Evolutionary conservation across 1,284 basidiomycete species (phyloP).

Genomic region (Trichosporon asahii): DNA sequence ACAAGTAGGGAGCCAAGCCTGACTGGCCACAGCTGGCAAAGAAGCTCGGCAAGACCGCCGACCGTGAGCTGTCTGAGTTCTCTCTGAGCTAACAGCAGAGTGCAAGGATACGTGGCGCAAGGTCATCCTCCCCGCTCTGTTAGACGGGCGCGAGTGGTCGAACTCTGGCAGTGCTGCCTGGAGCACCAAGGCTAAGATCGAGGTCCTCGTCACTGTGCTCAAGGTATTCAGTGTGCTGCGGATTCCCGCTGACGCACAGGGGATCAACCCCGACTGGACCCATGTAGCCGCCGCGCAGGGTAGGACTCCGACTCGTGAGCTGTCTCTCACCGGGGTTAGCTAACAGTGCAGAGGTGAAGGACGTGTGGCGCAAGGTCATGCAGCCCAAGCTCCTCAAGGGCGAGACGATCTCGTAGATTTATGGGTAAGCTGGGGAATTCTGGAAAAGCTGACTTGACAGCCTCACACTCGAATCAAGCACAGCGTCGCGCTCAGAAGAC

Average conservation of each 20-base stretch:
- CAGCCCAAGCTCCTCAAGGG: slow-evolving; percentile 33
- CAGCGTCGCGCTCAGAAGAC: no score
- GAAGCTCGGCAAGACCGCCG: not conserved
- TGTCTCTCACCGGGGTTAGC: not conserved
- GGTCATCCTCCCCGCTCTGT: slow-evolving; percentile 27
- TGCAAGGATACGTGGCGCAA: slow-evolving; percentile 42
- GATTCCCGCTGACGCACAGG: not conserved
- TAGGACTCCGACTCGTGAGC: slow-evolving; percentile 29
- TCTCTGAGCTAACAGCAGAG: slow-evolving; percentile 23
- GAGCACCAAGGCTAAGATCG: slow-evolving; percentile 11
- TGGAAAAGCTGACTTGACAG: not conserved
- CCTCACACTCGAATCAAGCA: no score
- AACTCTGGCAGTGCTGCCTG: slow-evolving; percentile 20
- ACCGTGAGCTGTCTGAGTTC: not conserved
- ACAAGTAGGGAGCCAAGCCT: not conserved
- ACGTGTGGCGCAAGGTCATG: slow-evolving; percentile 41
- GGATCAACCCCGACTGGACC: slow-evolving; percentile 25
- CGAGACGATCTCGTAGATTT: slow-evolving; percentile 22
- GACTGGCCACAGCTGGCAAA: not conserved
- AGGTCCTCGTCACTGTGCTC: not conserved
- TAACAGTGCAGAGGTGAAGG: slow-evolving; percentile 34
- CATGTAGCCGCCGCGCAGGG: slow-evolving; percentile 11
- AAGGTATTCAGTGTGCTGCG: not conserved
- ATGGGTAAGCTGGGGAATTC: not conserved
- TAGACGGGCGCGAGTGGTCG: slow-evolving; percentile 30